Evolutionary conservation across 805 yeast species (phyloP), one percentile per base, ranked within the genome.

Genomic region (Metschnikowia noctiluminum): DNA sequence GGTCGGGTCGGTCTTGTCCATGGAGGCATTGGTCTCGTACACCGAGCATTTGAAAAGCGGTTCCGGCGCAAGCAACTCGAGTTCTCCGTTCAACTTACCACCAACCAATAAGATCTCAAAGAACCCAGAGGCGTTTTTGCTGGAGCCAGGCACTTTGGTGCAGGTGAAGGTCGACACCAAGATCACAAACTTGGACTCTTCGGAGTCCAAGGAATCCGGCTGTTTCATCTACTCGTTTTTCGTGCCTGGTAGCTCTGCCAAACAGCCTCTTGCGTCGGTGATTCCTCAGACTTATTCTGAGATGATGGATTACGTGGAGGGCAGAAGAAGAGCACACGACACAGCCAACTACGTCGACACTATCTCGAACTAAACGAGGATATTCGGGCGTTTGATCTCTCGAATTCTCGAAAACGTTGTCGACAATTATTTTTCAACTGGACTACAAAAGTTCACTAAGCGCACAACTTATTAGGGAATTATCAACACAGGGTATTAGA

Each of bases 261-360:
- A 60, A 38, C 57, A 62, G 27, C 85, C 85, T 16, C 84, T 78
- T 58, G 79, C 84, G 42, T 80, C 89, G 2, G 92, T 91, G 43
- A 73, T 91, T 43, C 97, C 97, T 4, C 87, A 87, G 63, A 81
- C 95, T 0, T 91, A 91, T 62, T 79, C 84, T 28, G 97, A 91
- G 66, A 91, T 90, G 96, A 89, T 91, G 83, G 86, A 82, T 57
- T 91, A 86, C 62, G 78, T 91, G 14, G 91, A 87, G 61, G 97
- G 95, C 28, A 82, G 96, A 69, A 85, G 97, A 73, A 82, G 95
- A 67, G 96, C 96, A 4, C 76, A 76, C 48, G 95, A 85, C 43
- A 88, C 96, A 16, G 91, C 94, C 28, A 71, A 75, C 42, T 86
- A 81, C 63, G 88, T 73, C 9, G 68, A 61, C 30, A 63, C 69